phyloP scores from a whole-genome alignment of 1,139 yeast species.

The Candida sp. region DNA sequence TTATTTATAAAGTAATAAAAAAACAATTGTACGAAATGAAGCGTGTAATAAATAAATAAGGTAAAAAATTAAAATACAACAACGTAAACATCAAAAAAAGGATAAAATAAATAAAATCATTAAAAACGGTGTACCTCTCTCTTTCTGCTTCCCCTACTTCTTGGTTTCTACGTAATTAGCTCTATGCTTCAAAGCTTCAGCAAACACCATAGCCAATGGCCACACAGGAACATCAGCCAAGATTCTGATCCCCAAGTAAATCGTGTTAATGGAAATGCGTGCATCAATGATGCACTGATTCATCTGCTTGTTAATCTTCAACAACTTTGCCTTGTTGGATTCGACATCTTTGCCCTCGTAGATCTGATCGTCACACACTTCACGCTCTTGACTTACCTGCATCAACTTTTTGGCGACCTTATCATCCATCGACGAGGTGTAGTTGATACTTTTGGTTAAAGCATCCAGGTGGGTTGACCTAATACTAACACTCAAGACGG shows the following conservation, averaged over 20 bases:
- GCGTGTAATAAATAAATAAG: background rate
- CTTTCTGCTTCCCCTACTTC: background rate
- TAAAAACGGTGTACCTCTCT: background rate
- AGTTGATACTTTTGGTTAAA: slow-evolving; percentile 33
- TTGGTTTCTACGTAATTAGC: slow-evolving; percentile 39
- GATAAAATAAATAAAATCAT: background rate
- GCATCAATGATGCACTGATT: slow-evolving; percentile 40
- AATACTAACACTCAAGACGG: slow-evolving; percentile 34
- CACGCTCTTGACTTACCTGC: slow-evolving; percentile 13
- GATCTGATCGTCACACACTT: slow-evolving; percentile 15
- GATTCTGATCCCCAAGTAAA: slow-evolving; percentile 71
- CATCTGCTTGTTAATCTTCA: slow-evolving; percentile 25
- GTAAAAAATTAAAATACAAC: no score
- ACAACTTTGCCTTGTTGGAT: slow-evolving; percentile 9
- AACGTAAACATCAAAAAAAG: background rate
- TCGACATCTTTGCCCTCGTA: slow-evolving; percentile 11
- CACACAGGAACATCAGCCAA: slow-evolving; percentile 84
- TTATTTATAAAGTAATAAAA: background rate
- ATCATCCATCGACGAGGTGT: slow-evolving; percentile 5
- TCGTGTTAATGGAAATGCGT: slow-evolving; percentile 56
- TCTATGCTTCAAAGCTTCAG: slow-evolving; percentile 74
- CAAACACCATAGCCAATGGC: slow-evolving; percentile 79
- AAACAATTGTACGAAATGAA: no score
- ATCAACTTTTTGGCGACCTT: slow-evolving; percentile 6
- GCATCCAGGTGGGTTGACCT: slow-evolving; percentile 54